These are phyloP conservation scores for Clarireedia homoeocarpa DNA, from an alignment of 2,329 filamentous ascomycete genomes.

Conservation along the genomic window DNA sequence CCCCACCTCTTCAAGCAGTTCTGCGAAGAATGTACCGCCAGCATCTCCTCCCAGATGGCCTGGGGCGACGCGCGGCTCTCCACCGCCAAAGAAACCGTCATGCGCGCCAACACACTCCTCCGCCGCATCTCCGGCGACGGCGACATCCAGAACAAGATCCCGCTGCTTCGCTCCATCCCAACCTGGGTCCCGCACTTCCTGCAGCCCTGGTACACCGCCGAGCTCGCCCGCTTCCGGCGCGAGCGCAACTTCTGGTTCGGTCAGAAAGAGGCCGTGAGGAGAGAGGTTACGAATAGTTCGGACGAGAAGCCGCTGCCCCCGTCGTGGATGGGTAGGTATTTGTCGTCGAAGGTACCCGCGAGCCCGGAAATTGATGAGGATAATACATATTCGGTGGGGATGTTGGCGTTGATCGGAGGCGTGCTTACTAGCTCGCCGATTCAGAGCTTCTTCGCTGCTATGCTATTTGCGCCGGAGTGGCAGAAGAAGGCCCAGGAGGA, in stretches of 20 bases:
- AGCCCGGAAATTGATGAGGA: neutral
- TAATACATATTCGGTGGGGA: conserved; percentile 4
- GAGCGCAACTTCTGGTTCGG: conserved; percentile 15
- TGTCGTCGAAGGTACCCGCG: neutral
- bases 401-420: conserved; percentile 6
- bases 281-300: neutral
- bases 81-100: conserved; percentile 9
- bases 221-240: conserved; percentile 1
- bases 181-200: conserved; percentile 11
- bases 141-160: conserved; percentile 14
- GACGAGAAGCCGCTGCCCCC: neutral
- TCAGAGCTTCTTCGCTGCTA: conserved; percentile 23
- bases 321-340: neutral
- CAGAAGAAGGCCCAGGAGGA: conserved; percentile 31
- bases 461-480: conserved; percentile 14
- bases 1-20: conserved; percentile 12
- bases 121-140: conserved; percentile 5
- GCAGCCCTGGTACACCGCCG: conserved; percentile 11
- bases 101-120: conserved; percentile 9
- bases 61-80: conserved; percentile 10
- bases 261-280: conserved; percentile 2
- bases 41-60: conserved; percentile 8
- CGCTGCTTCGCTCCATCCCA: conserved; percentile 9
- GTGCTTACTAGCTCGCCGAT: conserved; percentile 26
- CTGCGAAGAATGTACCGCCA: conserved; percentile 10